phyloP scores from a whole-genome alignment of 2,329 filamentous ascomycete species.

The Rutstroemia sp. region DNA sequence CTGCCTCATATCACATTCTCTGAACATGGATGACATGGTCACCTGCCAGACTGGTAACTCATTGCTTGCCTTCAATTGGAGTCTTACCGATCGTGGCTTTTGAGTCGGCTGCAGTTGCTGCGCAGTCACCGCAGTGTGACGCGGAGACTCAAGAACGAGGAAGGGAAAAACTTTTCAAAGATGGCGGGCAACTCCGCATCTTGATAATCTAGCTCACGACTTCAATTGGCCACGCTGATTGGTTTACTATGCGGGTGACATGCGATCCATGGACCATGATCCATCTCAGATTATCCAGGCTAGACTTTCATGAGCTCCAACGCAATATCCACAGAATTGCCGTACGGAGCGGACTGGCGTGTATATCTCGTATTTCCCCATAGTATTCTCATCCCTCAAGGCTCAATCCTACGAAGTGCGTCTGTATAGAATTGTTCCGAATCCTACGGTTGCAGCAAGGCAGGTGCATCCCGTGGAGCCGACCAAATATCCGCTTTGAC shows the following conservation, averaged over 20 bases:
- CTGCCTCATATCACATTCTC: constrained; percentile 4
- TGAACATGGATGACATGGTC: constrained; percentile 8
- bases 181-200: constrained; percentile 6
- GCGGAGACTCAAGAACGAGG: neutral
- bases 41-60: constrained; percentile 5
- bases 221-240: neutral
- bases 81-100: constrained; percentile 9
- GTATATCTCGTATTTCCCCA: neutral
- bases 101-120: constrained; percentile 4
- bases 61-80: constrained; percentile 8
- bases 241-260: neutral
- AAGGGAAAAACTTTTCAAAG: neutral
- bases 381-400: neutral
- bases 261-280: neutral
- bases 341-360: neutral
- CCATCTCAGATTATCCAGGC: neutral
- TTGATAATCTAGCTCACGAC: neutral
- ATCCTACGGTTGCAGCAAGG: no score
- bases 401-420: no score
- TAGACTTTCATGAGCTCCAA: neutral
- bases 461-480: no score
- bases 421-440: no score
- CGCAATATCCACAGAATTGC: neutral
- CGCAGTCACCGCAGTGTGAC: neutral
- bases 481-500: no score